These are phyloP conservation scores for Dothideomycetes sp. DNA, from an alignment of 2,329 filamentous ascomycete species.

Conservation along the genomic window DNA sequence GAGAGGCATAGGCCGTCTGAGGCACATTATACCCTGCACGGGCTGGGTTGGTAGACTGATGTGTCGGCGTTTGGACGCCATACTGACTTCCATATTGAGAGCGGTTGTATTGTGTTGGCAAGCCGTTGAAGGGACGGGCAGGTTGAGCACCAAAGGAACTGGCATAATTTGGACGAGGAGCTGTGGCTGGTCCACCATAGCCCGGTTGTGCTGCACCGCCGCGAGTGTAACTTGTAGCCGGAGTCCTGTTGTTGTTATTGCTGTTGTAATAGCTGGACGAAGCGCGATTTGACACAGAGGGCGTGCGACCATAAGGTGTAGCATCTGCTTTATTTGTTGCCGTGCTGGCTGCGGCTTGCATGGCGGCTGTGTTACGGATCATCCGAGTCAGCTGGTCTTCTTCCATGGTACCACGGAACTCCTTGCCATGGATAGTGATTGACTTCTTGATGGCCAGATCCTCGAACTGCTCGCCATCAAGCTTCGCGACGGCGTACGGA, in stretches of 20 bases:
- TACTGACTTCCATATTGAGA: slow-evolving; percentile 4
- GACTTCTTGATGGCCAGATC: slow-evolving; percentile 74
- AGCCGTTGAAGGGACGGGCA: too few relatives aligned
- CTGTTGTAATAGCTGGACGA: slow-evolving; percentile 15
- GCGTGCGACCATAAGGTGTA: slow-evolving; percentile 9
- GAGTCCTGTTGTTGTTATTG: slow-evolving; percentile 17
- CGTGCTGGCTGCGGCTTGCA: slow-evolving; percentile 21
- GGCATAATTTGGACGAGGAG: slow-evolving; percentile 5
- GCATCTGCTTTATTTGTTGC: slow-evolving; percentile 3
- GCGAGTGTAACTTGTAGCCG: slow-evolving; percentile 21
- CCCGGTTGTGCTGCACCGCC: slow-evolving; percentile 1
- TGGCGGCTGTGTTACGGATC: slow-evolving; percentile 31
- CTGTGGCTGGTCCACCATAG: slow-evolving; percentile 8
- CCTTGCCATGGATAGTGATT: slow-evolving; percentile 61
- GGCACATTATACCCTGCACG: slow-evolving; percentile 5
- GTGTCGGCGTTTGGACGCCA: slow-evolving; percentile 6
- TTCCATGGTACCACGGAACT: slow-evolving; percentile 72
- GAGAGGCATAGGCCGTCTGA: slow-evolving; percentile 4
- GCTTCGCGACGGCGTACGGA: slow-evolving; percentile 75
- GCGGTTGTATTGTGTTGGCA: too few relatives aligned
- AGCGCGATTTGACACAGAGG: slow-evolving; percentile 10
- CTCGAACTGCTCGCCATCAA: slow-evolving; percentile 77
- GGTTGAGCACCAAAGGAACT: too few relatives aligned
- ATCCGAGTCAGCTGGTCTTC: slow-evolving; percentile 56
- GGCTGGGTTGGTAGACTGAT: slow-evolving; percentile 5